Evolutionary conservation across 2,329 filamentous ascomycete species (phyloP), one percentile per base, ranked within the genome.

Genomic region (Hirsutella minnesotensis): DNA sequence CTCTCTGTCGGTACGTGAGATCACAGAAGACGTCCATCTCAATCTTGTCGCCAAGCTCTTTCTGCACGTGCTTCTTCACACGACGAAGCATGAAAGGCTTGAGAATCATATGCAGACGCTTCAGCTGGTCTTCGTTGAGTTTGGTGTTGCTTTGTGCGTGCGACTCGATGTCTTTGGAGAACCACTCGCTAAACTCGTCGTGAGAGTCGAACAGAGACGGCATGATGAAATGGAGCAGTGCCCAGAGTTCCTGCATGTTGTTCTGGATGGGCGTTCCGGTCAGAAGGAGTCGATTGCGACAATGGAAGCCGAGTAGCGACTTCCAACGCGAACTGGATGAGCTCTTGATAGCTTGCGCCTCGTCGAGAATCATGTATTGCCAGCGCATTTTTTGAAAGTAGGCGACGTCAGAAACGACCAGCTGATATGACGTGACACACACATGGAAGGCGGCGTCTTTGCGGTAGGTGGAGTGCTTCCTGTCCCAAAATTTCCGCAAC

Each of bases 321-420:
- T 96, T 98, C 92, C 92, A 98, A 57, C 92, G 79, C 15, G 89
- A 95, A 68, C 88, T 95, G 56, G 86, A 80, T 1, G 92, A 95
- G 48, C 89, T 95, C 71, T 98, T 98, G 78, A 98, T 96, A 51
- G 92, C 92, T 60, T 98, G 92, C 2, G 92, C 92, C 64, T 98
- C 92, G 54, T 98, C 92, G 34, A 98, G 77, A 62, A 98, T 95
- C 92, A 98, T 98, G 69, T 98, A 96, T 66, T 96, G 92, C 92
- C 92, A 98, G 54, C 85, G 85, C 74, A 98, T 92, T 71, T 96
- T 96, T 65, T 95, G 90, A 69, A 98, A 96, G 63, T 98, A 98
- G 46, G 88, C 82, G 2, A 94, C 86, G 60, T 98, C 92, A 21
- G 89, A 86, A 18, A 98, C 92, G 21, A 98, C 92, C 31, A 98